phyloP scores from a whole-genome alignment of 768 basidiomycete species.

The Hemileccinum impolitum region DNA sequence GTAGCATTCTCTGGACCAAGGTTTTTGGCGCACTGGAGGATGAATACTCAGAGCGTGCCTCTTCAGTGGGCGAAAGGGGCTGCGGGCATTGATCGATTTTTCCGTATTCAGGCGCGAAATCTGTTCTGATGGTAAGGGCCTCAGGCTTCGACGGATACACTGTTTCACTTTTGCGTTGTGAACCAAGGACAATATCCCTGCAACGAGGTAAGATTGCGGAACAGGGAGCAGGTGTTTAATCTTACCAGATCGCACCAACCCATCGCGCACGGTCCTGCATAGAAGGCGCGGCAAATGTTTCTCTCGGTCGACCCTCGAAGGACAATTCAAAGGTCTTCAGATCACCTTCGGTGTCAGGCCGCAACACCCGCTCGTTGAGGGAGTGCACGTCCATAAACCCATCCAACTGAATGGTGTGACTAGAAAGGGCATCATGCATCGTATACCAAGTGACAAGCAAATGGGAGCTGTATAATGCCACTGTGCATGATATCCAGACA shows the following conservation, averaged over 20 bases:
- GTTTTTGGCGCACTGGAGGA: slow-evolving; percentile 22
- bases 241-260: slow-evolving; percentile 74
- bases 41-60: slow-evolving; percentile 26
- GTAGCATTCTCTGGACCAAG: slow-evolving; percentile 4
- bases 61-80: slow-evolving; percentile 14
- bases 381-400: slow-evolving; percentile 66
- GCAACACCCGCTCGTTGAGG: slow-evolving; percentile 44
- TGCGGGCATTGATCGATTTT: slow-evolving; percentile 1
- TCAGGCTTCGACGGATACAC: background rate
- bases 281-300: slow-evolving; percentile 61
- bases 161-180: slow-evolving; percentile 23
- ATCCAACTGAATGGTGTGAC: slow-evolving; percentile 46
- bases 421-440: slow-evolving; percentile 36
- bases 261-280: slow-evolving; percentile 65
- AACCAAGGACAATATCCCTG: slow-evolving; percentile 59
- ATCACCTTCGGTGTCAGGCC: slow-evolving; percentile 42
- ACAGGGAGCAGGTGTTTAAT: background rate
- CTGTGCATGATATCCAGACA: slow-evolving; percentile 50
- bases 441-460: slow-evolving; percentile 50
- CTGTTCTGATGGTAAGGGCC: slow-evolving; percentile 17
- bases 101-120: slow-evolving; percentile 1
- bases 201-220: background rate
- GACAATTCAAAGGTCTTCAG: slow-evolving; percentile 62
- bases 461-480: slow-evolving; percentile 34
- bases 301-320: slow-evolving; percentile 48